Evolutionary conservation across 2,329 filamentous ascomycete species (phyloP).

Genomic region (Plenodomus lindquistii): DNA sequence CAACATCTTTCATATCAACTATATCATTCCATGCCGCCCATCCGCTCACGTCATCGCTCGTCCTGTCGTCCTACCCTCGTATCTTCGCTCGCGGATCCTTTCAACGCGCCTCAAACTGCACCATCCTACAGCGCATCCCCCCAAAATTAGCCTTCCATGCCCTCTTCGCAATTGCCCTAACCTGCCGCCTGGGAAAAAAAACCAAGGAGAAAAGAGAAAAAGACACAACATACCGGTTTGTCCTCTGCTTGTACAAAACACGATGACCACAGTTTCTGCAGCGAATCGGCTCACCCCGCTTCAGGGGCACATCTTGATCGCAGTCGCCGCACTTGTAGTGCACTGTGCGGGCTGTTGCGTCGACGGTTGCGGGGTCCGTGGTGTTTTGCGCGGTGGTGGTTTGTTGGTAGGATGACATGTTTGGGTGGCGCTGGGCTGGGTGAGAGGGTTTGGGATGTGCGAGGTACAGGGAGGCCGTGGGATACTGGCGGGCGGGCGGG

Average conservation of each 20-base stretch:
- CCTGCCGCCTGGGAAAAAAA: neutral
- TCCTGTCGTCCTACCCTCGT: too few species aligned
- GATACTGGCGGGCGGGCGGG: neutral
- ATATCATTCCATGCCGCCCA: too few species aligned
- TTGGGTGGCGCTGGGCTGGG: too few species aligned
- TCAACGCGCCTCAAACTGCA: constrained; percentile 94
- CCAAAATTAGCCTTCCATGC: constrained; percentile 16
- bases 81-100: too few species aligned
- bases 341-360: constrained; percentile 51
- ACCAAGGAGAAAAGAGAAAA: neutral
- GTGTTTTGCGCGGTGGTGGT: neutral
- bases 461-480: neutral
- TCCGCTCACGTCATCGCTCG: too few species aligned
- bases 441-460: too few species aligned
- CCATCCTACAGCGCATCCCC: constrained; percentile 65
- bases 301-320: constrained; percentile 74
- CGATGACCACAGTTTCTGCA: constrained; percentile 94
- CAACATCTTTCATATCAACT: too few species aligned
- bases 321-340: constrained; percentile 76
- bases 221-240: constrained; percentile 74
- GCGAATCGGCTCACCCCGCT: constrained; percentile 77
- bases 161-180: neutral
- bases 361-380: constrained; percentile 17
- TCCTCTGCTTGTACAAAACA: constrained; percentile 96
- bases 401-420: neutral